A percentile compares a stretch with the other conserved stretches of the same genome.
Conservation (phyloP, 306 rosid species). For the Sicyos baderoa region DNA sequence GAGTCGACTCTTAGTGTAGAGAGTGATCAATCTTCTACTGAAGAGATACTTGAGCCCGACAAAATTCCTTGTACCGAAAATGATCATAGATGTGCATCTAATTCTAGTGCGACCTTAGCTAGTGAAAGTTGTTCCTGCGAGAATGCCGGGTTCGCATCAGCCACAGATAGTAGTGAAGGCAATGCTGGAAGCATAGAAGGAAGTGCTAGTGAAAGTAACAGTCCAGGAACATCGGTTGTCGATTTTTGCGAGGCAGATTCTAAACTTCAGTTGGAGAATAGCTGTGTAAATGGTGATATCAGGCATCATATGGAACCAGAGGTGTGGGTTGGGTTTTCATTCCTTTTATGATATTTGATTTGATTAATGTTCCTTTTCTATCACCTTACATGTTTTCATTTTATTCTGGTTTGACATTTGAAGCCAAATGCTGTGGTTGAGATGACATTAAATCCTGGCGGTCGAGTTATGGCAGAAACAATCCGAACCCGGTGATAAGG, state of each 20-base stretch:
- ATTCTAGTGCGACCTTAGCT: conserved; percentile 42
- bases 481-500: conserved; percentile 44
- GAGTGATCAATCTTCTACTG: conserved; percentile 20
- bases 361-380: background rate
- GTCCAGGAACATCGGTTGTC: conserved; percentile 25
- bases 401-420: conserved; percentile 25
- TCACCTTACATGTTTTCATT: conserved; percentile 23
- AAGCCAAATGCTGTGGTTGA: conserved; percentile 48
- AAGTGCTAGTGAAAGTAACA: conserved; percentile 25
- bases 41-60: conserved; percentile 31
- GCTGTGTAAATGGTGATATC: conserved; percentile 25
- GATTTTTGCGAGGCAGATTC: conserved; percentile 29
- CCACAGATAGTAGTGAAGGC: conserved; percentile 31
- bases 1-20: conserved; percentile 20
- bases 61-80: conserved; percentile 29
- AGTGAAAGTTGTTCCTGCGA: conserved; percentile 55
- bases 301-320: conserved; percentile 37
- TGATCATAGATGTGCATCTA: conserved; percentile 42
- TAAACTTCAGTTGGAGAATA: conserved; percentile 22
- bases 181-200: conserved; percentile 32
- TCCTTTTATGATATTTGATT: background rate
- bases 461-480: conserved; percentile 31
- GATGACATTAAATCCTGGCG: conserved; percentile 35
- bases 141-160: conserved; percentile 37
- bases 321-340: conserved; percentile 45